A percentile compares a stretch with the other conserved stretches of the same genome.
Conservation (phyloP, 176 grass and related monocot species). For the Eremochloa ophiuroides region DNA sequence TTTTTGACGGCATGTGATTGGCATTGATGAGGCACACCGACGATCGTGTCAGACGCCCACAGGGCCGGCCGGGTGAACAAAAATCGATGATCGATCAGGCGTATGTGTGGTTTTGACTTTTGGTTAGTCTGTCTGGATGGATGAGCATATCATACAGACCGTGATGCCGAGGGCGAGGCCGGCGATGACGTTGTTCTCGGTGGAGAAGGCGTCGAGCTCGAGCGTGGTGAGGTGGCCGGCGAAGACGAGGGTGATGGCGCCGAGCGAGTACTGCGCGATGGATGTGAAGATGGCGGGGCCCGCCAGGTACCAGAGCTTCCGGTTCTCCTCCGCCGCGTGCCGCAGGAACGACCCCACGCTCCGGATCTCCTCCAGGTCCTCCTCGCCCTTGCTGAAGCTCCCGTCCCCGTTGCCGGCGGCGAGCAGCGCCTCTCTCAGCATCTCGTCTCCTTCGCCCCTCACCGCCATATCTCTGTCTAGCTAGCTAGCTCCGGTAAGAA, state of each 20-base stretch:
- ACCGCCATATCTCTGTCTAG: neutral
- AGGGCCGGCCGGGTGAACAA: too few species aligned
- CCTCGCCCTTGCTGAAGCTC: neutral
- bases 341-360: conserved; percentile 37
- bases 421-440: neutral
- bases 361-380: conserved; percentile 69
- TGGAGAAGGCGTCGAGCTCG: conserved; percentile 88
- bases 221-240: conserved; percentile 85
- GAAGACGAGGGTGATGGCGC: conserved; percentile 56
- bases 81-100: too few species aligned
- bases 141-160: neutral
- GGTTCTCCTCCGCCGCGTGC: conserved; percentile 54
- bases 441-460: neutral
- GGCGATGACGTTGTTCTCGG: conserved; percentile 78
- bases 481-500: too few species aligned
- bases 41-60: too few species aligned
- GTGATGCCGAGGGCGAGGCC: conserved; percentile 79
- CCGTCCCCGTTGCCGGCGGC: neutral
- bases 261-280: conserved; percentile 81
- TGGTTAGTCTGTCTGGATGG: too few species aligned
- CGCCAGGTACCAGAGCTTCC: conserved; percentile 57
- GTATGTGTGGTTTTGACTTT: too few species aligned
- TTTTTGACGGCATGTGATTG: too few species aligned
- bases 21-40: too few species aligned
- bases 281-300: conserved; percentile 81